phyloP scores from a whole-genome alignment of 768 basidiomycete species.

The Lactarius pseudohatsudake region DNA sequence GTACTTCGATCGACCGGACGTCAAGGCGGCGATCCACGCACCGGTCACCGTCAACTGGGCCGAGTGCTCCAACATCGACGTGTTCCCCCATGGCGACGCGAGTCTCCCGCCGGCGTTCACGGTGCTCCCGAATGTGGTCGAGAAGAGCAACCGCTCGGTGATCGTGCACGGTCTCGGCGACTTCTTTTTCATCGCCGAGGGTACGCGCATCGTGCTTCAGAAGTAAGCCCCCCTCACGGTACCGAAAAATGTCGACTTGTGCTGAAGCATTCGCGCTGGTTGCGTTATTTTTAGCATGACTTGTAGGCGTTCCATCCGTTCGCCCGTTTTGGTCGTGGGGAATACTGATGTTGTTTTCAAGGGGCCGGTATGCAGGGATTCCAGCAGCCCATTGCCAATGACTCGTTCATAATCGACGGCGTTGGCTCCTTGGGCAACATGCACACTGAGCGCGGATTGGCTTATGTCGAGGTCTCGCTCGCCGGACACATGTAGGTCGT shows the following conservation, averaged over 20 bases:
- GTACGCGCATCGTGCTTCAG: conserved; percentile 42
- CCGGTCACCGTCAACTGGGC: conserved; percentile 59
- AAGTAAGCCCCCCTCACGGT: conserved; percentile 33
- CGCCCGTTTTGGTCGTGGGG: neutral
- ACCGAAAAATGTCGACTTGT: neutral
- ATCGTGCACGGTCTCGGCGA: conserved; percentile 75
- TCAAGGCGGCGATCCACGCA: conserved; percentile 71
- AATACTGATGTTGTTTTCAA: conserved; percentile 37
- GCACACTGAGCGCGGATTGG: conserved; percentile 66
- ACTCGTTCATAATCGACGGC: conserved; percentile 72
- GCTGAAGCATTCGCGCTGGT: neutral
- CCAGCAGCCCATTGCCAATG: conserved; percentile 62
- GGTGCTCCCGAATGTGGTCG: conserved; percentile 73
- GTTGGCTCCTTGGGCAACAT: conserved; percentile 64
- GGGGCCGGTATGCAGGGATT: conserved; percentile 71
- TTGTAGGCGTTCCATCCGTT: conserved; percentile 7
- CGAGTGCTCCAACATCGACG: conserved; percentile 59
- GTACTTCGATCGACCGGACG: conserved; percentile 69
- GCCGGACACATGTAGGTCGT: conserved; percentile 69
- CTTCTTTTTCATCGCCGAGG: conserved; percentile 71
- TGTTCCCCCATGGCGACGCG: conserved; percentile 61
- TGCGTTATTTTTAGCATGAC: conserved; percentile 21
- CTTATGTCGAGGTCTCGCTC: conserved; percentile 63
- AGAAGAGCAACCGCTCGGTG: conserved; percentile 67
- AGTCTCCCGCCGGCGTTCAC: conserved; percentile 62